phyloP scores from a whole-genome alignment of 768 basidiomycete species.

The Amanita subjunquillea region DNA sequence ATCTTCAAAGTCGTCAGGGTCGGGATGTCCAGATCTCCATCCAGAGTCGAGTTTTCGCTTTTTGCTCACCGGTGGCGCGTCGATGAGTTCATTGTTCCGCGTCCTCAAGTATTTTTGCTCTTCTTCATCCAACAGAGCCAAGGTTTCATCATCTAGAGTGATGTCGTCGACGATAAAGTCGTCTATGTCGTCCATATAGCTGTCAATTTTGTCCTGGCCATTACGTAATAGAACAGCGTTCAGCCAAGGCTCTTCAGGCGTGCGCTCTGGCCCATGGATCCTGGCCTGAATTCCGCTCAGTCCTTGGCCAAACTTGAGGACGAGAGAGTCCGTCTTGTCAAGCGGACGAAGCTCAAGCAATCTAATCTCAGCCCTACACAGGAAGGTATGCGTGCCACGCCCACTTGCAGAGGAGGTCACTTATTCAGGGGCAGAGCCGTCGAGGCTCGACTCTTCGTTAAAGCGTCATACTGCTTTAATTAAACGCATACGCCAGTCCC shows the following conservation, averaged over 20 bases:
- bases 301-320: constrained; percentile 25
- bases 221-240: constrained; percentile 4
- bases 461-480: constrained; percentile 95
- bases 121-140: constrained; percentile 51
- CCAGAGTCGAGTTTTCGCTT: constrained; percentile 42
- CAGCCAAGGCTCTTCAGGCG: not conserved
- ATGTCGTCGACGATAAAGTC: constrained; percentile 57
- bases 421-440: constrained; percentile 36
- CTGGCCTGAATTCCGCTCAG: constrained; percentile 15
- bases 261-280: constrained; percentile 18
- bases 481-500: constrained; percentile 82
- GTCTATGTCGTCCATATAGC: constrained; percentile 50
- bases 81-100: constrained; percentile 10
- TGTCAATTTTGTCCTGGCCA: not conserved
- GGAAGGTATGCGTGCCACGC: constrained; percentile 29
- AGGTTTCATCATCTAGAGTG: constrained; percentile 48
- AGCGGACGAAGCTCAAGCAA: constrained; percentile 48
- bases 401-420: constrained; percentile 1
- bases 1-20: constrained; percentile 34
- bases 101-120: constrained; percentile 33
- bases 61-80: constrained; percentile 35
- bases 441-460: constrained; percentile 85
- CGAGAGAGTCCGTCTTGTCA: constrained; percentile 38
- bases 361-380: constrained; percentile 38
- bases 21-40: constrained; percentile 24